These are phyloP conservation scores for Trichophyton equinum DNA, from an alignment of 2,329 filamentous ascomycete genomes.

Conservation along the genomic window DNA sequence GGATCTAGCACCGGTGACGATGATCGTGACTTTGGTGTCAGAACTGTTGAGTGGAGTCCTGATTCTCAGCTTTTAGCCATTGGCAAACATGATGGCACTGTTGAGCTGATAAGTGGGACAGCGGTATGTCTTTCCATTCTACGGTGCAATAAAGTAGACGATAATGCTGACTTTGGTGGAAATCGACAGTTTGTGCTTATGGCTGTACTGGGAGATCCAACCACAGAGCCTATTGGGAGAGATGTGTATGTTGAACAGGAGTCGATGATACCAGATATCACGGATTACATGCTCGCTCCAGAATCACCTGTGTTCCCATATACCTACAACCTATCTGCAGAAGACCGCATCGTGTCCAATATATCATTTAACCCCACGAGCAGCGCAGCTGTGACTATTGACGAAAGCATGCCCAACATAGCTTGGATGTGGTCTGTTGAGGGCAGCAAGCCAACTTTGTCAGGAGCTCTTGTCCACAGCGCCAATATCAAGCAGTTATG, in stretches of 20 bases:
- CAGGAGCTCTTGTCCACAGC: conserved; percentile 32
- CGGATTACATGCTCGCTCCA: conserved; percentile 27
- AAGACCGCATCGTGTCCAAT: conserved; percentile 25
- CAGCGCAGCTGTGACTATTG: conserved; percentile 27
- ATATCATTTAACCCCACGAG: conserved; percentile 31
- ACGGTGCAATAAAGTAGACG: neutral
- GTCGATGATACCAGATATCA: conserved; percentile 20
- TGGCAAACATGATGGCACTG: conserved; percentile 39
- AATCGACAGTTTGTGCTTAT: conserved; percentile 17
- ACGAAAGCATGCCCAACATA: conserved; percentile 31
- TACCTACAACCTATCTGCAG: conserved; percentile 20
- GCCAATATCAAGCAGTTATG: conserved; percentile 28
- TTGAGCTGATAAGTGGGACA: conserved; percentile 36
- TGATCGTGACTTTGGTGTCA: conserved; percentile 38
- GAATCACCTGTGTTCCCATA: conserved; percentile 25
- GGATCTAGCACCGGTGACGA: conserved; percentile 23
- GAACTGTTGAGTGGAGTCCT: conserved; percentile 42
- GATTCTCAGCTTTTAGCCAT: conserved; percentile 37
- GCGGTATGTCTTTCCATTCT: conserved; percentile 24
- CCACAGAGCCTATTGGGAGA: conserved; percentile 21
- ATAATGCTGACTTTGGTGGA: neutral
- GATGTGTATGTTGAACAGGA: conserved; percentile 25
- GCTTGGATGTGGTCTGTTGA: conserved; percentile 35
- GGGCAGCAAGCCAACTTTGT: conserved; percentile 15
- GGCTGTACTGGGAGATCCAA: conserved; percentile 25